These are phyloP conservation scores for Pseudogymnoascus sp. DNA, from an alignment of 2,329 filamentous ascomycete genomes.

Conservation along the genomic window DNA sequence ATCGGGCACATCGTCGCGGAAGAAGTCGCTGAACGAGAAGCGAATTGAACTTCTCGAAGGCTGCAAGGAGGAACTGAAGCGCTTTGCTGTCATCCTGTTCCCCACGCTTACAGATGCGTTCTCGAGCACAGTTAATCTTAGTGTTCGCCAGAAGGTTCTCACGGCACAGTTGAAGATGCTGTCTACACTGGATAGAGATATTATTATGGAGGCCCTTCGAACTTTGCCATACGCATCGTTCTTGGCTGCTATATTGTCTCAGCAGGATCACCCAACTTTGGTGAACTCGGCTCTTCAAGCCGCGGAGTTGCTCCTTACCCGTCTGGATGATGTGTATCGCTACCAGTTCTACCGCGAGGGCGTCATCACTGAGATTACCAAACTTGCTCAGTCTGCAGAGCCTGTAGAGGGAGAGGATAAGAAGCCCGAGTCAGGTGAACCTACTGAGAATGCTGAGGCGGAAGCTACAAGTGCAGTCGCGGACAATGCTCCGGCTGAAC, in stretches of 20 bases:
- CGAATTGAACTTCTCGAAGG: conserved; percentile 71
- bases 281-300: conserved; percentile 85
- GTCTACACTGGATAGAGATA: conserved; percentile 79
- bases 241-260: conserved; percentile 86
- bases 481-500: conserved; percentile 28
- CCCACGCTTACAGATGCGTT: conserved; percentile 95
- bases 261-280: conserved; percentile 83
- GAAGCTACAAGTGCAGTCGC: conserved; percentile 19
- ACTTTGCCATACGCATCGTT: conserved; percentile 94
- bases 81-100: conserved; percentile 87
- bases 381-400: conserved; percentile 52
- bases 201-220: conserved; percentile 78
- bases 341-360: conserved; percentile 98
- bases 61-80: conserved; percentile 82
- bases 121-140: conserved; percentile 93
- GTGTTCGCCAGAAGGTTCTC: conserved; percentile 89
- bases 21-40: conserved; percentile 66
- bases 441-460: conserved; percentile 18
- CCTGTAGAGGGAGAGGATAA: conserved; percentile 16
- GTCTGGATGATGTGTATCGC: conserved; percentile 80
- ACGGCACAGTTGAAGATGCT: conserved; percentile 97
- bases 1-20: conserved; percentile 37
- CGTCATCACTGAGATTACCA: conserved; percentile 84
- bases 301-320: conserved; percentile 77
- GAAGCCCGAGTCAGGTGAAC: conserved; percentile 16